phyloP scores from a whole-genome alignment of 768 basidiomycete genomes.

The Nevesoporus exiguus region DNA sequence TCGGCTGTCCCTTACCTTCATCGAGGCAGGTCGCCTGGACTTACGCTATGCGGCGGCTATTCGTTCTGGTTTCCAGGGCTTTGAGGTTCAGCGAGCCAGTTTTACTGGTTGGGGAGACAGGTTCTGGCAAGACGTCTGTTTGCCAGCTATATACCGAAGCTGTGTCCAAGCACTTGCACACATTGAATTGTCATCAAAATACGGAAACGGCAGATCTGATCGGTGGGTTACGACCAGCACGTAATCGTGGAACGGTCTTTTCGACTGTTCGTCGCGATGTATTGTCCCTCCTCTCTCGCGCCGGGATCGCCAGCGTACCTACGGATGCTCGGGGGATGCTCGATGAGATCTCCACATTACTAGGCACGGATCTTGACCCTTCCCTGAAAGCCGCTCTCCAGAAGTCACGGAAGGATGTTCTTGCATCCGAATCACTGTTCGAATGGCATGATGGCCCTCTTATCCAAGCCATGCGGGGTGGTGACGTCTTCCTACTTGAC shows the following conservation, averaged over 20 bases:
- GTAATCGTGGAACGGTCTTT: slow-evolving; percentile 62
- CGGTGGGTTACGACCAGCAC: slow-evolving; percentile 85
- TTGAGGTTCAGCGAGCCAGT: slow-evolving; percentile 91
- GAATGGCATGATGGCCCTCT: slow-evolving; percentile 99
- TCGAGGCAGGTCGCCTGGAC: slow-evolving; percentile 80
- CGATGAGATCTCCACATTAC: slow-evolving; percentile 18
- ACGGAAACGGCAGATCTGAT: slow-evolving; percentile 97
- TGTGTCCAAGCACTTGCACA: slow-evolving; percentile 54
- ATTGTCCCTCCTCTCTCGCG: slow-evolving; percentile 36
- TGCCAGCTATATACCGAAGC: slow-evolving; percentile 85
- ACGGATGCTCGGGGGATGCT: slow-evolving; percentile 28
- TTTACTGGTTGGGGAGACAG: slow-evolving; percentile 94
- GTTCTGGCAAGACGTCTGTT: slow-evolving; percentile 95
- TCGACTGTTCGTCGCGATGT: slow-evolving; percentile 48
- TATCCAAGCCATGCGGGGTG: slow-evolving; percentile 82
- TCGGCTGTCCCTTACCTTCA: slow-evolving; percentile 53
- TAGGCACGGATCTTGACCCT: slow-evolving; percentile 30
- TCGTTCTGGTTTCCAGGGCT: slow-evolving; percentile 79
- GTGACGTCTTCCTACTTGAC: slow-evolving; percentile 87
- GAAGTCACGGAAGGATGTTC: slow-evolving; percentile 43
- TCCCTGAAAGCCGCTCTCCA: slow-evolving; percentile 34
- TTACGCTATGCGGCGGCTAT: slow-evolving; percentile 85
- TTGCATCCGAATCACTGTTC: slow-evolving; percentile 71
- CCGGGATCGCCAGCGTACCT: slow-evolving; percentile 34
- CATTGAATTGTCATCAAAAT: slow-evolving; percentile 95